These are phyloP conservation scores for Simplicillium aogashimaense DNA, from an alignment of 2,329 filamentous ascomycete genomes.

Conservation along the genomic window DNA sequence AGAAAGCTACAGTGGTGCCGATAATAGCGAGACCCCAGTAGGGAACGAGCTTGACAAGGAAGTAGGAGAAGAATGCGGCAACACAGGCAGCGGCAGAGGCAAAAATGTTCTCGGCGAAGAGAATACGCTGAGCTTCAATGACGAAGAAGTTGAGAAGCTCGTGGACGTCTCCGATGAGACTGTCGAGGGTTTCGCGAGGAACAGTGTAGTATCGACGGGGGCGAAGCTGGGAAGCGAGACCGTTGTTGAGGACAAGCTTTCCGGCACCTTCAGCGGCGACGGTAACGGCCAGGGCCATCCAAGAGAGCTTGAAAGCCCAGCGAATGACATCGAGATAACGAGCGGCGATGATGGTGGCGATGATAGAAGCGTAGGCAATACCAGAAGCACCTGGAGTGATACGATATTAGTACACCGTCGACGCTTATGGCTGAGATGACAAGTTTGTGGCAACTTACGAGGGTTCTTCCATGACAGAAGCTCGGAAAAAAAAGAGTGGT, in stretches of 20 bases:
- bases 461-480: constrained; percentile 61
- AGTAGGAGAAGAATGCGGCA: constrained; percentile 55
- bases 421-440: background rate
- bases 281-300: constrained; percentile 50
- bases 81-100: constrained; percentile 49
- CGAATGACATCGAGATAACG: constrained; percentile 58
- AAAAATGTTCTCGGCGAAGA: constrained; percentile 58
- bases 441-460: constrained; percentile 32
- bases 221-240: constrained; percentile 55
- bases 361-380: constrained; percentile 50
- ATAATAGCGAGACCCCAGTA: constrained; percentile 60
- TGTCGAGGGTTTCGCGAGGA: constrained; percentile 51
- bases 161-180: constrained; percentile 52
- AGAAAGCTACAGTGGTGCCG: constrained; percentile 48
- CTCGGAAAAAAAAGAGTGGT: constrained; percentile 62
- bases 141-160: constrained; percentile 65
- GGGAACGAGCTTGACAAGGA: constrained; percentile 58
- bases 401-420: background rate
- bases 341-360: constrained; percentile 50
- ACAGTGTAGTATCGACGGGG: constrained; percentile 60
- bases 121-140: constrained; percentile 58
- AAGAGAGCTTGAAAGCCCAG: constrained; percentile 56
- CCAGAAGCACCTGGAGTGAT: constrained; percentile 44
- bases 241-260: constrained; percentile 50
- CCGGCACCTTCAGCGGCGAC: constrained; percentile 51